phyloP scores from a whole-genome alignment of 345 rosid genomes.

The Euclidium syriacum region DNA sequence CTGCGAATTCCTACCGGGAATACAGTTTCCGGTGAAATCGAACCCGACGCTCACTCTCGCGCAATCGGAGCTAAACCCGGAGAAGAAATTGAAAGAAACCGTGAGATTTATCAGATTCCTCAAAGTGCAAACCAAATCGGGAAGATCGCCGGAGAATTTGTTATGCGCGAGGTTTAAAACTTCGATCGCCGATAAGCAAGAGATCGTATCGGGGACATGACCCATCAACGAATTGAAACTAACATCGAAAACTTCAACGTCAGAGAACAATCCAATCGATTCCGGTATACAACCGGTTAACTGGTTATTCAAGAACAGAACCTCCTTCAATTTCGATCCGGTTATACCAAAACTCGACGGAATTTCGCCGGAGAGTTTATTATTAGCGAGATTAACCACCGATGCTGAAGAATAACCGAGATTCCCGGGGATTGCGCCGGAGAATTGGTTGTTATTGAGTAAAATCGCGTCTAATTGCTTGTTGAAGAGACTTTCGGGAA shows the following conservation, averaged over 20 bases:
- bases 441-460: constrained; percentile 73
- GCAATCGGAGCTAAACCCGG: constrained; percentile 84
- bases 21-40: constrained; percentile 71
- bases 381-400: constrained; percentile 73
- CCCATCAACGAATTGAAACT: constrained; percentile 72
- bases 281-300: constrained; percentile 83
- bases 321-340: constrained; percentile 59
- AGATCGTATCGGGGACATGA: constrained; percentile 68
- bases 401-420: constrained; percentile 77
- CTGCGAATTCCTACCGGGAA: constrained; percentile 71
- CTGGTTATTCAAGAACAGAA: constrained; percentile 66
- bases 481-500: constrained; percentile 73
- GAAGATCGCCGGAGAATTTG: constrained; percentile 66
- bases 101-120: constrained; percentile 61
- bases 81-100: constrained; percentile 83
- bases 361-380: constrained; percentile 57
- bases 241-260: constrained; percentile 71
- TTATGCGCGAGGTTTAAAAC: constrained; percentile 79
- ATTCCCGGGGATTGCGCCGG: constrained; percentile 57
- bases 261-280: constrained; percentile 60
- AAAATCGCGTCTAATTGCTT: constrained; percentile 73
- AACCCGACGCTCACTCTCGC: constrained; percentile 53
- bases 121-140: constrained; percentile 65
- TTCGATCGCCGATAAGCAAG: constrained; percentile 54
- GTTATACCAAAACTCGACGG: constrained; percentile 53